These are phyloP conservation scores for Sarocladium oryzae DNA, from an alignment of 2,329 filamentous ascomycete genomes.

Conservation along the genomic window DNA sequence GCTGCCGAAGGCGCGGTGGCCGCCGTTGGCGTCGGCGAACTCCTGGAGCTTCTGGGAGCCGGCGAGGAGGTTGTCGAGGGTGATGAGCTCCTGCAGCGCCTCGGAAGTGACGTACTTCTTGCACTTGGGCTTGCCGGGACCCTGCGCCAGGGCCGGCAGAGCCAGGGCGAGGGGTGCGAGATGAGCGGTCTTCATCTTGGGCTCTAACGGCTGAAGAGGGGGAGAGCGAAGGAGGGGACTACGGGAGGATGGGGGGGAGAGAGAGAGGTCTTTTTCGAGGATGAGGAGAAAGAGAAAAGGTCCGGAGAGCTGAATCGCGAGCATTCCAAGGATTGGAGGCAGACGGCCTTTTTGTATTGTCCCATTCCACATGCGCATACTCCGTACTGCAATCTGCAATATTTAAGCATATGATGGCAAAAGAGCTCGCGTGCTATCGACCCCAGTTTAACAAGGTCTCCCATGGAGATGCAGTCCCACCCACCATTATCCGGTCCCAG, in stretches of 20 bases:
- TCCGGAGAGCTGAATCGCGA: neutral
- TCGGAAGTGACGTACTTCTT: conserved; percentile 30
- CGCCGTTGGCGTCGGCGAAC: conserved; percentile 34
- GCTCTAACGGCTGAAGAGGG: neutral
- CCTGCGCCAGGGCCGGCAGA: conserved; percentile 17
- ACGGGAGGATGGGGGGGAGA: neutral
- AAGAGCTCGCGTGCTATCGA: too few relatives aligned
- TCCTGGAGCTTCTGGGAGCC: conserved; percentile 38
- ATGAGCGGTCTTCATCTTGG: conserved; percentile 19
- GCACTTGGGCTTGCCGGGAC: conserved; percentile 13
- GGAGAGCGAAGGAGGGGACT: neutral
- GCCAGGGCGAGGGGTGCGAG: conserved; percentile 20
- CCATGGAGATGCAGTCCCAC: neutral
- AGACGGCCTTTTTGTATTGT: neutral
- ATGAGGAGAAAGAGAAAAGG: neutral
- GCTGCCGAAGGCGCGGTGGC: conserved; percentile 38
- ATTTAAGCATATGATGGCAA: too few relatives aligned
- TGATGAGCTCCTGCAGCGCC: conserved; percentile 32
- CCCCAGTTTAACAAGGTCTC: too few relatives aligned
- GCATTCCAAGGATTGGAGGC: neutral
- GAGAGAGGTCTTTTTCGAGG: too few relatives aligned
- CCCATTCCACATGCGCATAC: neutral
- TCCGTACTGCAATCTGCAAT: neutral
- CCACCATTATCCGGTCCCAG: neutral
- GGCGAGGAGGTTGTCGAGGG: conserved; percentile 32